Percentiles rank a stretch among this genome's conserved stretches.
Evolutionary conservation across 371 early-diverging fungal species (phyloP).

Genomic region (Mortierella sp.): DNA sequence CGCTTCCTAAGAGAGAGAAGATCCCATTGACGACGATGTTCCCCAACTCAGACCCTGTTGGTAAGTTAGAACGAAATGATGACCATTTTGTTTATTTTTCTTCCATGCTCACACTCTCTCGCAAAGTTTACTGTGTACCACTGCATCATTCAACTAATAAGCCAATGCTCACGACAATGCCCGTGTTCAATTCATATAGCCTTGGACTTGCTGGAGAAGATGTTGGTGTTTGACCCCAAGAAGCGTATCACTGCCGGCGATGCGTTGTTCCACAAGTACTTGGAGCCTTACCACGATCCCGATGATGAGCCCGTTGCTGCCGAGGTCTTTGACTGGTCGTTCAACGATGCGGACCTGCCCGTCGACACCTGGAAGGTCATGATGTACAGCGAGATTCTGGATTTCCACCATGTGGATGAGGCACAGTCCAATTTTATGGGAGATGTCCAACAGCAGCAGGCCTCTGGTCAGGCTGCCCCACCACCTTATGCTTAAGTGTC

Average conservation of each 20-base stretch:
- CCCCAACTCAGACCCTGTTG: constrained; percentile 73
- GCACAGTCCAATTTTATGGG: constrained; percentile 23
- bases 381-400: constrained; percentile 81
- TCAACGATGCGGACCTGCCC: constrained; percentile 91
- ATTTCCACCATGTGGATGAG: constrained; percentile 72
- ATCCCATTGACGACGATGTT: constrained; percentile 86
- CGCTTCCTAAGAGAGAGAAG: constrained; percentile 84
- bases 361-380: constrained; percentile 91
- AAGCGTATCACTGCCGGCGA: constrained; percentile 92
- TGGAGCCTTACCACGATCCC: constrained; percentile 95
- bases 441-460: constrained; percentile 23
- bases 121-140: not conserved
- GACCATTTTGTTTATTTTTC: constrained; percentile 19
- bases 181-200: constrained; percentile 60
- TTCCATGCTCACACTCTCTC: not conserved
- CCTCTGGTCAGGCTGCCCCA: constrained; percentile 12
- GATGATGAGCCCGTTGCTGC: constrained; percentile 92
- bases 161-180: not conserved
- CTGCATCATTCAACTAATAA: constrained; percentile 51
- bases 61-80: constrained; percentile 28
- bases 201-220: constrained; percentile 89
- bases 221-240: constrained; percentile 95
- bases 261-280: constrained; percentile 86
- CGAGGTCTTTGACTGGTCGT: constrained; percentile 94
- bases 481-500: constrained; percentile 10